Percentiles rank a stretch among this genome's conserved stretches.
phyloP scores from a whole-genome alignment of 192 early-diverging fungal species.

The Anaeromyces robustus region DNA sequence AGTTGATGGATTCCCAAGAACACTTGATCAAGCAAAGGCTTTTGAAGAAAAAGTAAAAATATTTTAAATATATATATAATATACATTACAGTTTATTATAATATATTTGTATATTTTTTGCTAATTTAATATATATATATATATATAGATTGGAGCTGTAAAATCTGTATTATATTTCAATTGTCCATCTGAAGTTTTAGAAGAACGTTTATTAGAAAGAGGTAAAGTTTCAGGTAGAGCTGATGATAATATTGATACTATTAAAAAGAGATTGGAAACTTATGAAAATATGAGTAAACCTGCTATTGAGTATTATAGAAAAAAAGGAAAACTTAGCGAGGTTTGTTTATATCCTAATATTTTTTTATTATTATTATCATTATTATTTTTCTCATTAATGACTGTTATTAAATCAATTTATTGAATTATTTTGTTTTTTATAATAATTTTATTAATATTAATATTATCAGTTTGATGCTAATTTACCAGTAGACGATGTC shows the following conservation, averaged over 20 bases:
- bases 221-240: constrained; percentile 39
- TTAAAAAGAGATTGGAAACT: not conserved
- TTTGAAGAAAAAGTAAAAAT: constrained; percentile 8
- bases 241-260: constrained; percentile 34
- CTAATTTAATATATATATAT: not conserved
- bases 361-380: too few species aligned
- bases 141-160: constrained; percentile 14
- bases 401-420: too few species aligned
- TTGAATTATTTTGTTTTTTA: too few species aligned
- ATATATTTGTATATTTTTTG: too few species aligned
- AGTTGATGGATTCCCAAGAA: constrained; percentile 49
- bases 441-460: too few species aligned
- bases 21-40: constrained; percentile 33
- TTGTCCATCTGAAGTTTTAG: constrained; percentile 27
- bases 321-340: not conserved
- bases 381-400: too few species aligned
- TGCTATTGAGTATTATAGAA: not conserved
- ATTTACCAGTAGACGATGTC: not conserved
- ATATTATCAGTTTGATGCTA: not conserved
- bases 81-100: too few species aligned
- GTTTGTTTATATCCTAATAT: not conserved
- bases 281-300: not conserved
- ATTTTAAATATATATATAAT: not conserved
- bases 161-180: constrained; percentile 30
- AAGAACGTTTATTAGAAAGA: constrained; percentile 29